Conservation (phyloP, 164 flowering plant species). For the Malania oleifera region DNA sequence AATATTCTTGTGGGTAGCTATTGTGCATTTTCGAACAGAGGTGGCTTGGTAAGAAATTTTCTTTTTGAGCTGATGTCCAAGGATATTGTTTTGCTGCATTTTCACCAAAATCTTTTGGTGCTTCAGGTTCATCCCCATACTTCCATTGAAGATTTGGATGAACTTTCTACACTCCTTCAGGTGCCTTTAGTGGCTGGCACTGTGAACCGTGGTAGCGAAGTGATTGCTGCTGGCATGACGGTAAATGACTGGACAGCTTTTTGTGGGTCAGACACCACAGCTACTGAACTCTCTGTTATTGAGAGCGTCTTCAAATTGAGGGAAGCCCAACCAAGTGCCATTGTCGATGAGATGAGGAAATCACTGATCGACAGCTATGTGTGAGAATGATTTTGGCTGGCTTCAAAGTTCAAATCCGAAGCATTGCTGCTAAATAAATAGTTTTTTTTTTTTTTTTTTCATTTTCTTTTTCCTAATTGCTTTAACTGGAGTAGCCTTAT, state of each 20-base stretch:
- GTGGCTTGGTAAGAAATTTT: slow-evolving; percentile 67
- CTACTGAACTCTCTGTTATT: slow-evolving; percentile 87
- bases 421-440: no score
- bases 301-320: slow-evolving; percentile 92
- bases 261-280: slow-evolving; percentile 92
- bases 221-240: slow-evolving; percentile 73
- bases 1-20: slow-evolving; percentile 92
- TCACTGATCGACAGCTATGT: slow-evolving; percentile 68
- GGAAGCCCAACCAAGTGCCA: slow-evolving; percentile 74
- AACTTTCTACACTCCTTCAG: slow-evolving; percentile 91
- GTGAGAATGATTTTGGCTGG: no score
- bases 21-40: slow-evolving; percentile 77
- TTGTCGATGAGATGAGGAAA: slow-evolving; percentile 90
- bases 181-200: slow-evolving; percentile 95
- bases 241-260: slow-evolving; percentile 97
- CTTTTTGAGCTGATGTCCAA: neutral
- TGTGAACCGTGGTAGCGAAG: slow-evolving; percentile 89
- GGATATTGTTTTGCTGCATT: neutral
- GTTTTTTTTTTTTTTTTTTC: no score
- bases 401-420: no score
- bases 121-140: slow-evolving; percentile 92
- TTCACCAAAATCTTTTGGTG: neutral
- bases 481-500: no score
- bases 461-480: no score
- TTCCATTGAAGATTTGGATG: slow-evolving; percentile 90